phyloP scores from a whole-genome alignment of 345 rosid genomes.

The Citrus unshiu region DNA sequence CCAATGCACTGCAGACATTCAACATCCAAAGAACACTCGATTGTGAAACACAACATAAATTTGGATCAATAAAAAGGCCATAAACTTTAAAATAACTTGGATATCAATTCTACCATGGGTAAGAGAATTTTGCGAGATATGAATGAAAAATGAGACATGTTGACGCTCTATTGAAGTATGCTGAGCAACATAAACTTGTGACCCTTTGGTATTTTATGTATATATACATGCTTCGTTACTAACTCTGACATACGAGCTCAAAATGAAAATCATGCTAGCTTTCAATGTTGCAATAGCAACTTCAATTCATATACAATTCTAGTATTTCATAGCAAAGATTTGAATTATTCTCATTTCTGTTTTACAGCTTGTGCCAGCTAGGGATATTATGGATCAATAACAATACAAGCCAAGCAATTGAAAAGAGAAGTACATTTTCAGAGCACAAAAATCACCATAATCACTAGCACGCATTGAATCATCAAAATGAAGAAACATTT shows the following conservation, averaged over 20 bases:
- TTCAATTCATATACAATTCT: background rate
- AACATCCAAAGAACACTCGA: constrained; percentile 7
- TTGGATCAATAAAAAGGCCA: background rate
- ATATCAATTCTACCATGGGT: background rate
- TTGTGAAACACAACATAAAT: background rate
- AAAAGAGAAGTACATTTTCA: background rate
- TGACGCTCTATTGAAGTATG: background rate
- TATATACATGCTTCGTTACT: background rate
- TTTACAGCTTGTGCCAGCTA: background rate
- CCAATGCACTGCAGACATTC: constrained; percentile 64
- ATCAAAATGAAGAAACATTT: background rate
- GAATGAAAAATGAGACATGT: background rate
- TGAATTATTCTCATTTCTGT: background rate
- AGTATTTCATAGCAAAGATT: background rate
- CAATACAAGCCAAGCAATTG: background rate
- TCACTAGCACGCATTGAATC: background rate
- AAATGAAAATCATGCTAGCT: background rate
- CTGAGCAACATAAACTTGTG: background rate
- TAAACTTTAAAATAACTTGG: background rate
- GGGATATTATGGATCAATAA: background rate
- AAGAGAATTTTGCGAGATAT: background rate
- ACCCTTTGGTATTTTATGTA: background rate
- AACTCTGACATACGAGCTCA: background rate
- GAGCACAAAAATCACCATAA: background rate
- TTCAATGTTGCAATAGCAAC: background rate